Evolutionary conservation across 2,329 filamentous ascomycete genomes (phyloP).

Genomic region (Xylaria arbuscula): DNA sequence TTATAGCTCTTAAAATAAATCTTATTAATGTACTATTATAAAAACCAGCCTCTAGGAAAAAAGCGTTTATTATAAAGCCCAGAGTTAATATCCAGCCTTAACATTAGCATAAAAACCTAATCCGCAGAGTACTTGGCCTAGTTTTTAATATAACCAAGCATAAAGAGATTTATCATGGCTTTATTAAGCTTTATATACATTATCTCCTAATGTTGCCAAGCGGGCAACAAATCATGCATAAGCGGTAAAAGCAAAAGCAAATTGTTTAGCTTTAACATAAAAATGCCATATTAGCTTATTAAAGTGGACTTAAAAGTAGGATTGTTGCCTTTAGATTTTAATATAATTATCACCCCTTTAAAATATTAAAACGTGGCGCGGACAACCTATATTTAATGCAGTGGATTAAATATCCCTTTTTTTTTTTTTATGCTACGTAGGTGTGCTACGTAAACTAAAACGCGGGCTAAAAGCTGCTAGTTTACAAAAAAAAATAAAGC

Average conservation of each 20-base stretch:
- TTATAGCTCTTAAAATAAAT: conserved; percentile 1
- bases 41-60: background rate
- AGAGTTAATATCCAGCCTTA: background rate
- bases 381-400: no score
- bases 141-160: conserved; percentile 1
- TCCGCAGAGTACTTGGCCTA: background rate
- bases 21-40: background rate
- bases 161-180: background rate
- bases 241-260: background rate
- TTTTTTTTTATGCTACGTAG: background rate
- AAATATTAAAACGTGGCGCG: background rate
- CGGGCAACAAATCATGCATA: background rate
- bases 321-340: background rate
- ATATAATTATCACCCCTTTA: background rate
- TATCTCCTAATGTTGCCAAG: background rate
- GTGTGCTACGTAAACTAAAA: background rate
- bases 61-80: background rate
- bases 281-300: background rate
- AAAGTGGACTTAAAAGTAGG: background rate
- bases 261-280: background rate
- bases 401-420: no score
- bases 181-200: conserved; percentile 7
- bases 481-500: conserved; percentile 1
- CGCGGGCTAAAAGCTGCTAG: background rate
- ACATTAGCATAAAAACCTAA: background rate